These are phyloP conservation scores for Ophiostoma sp. DNA, from an alignment of 2,329 filamentous ascomycete species.

Conservation along the genomic window DNA sequence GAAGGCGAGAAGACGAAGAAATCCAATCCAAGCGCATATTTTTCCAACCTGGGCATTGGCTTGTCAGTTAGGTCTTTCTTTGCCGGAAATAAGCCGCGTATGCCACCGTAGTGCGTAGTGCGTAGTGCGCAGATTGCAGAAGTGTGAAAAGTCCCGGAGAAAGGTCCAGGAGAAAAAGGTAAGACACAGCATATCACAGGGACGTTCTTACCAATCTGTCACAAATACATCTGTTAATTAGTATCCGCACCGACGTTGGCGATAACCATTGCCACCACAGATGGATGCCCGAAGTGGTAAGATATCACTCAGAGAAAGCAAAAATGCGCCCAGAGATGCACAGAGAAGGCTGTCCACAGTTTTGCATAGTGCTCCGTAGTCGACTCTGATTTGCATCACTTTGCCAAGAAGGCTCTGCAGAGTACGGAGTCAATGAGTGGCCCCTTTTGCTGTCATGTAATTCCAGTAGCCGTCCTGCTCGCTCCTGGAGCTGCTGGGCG, in stretches of 20 bases:
- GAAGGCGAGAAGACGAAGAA: too few species aligned
- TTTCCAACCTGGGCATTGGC: too few species aligned
- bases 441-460: not conserved
- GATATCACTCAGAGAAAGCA: not conserved
- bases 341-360: not conserved
- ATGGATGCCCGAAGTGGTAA: not conserved
- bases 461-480: not conserved
- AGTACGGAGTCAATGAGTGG: not conserved
- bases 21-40: too few species aligned
- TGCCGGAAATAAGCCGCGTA: conserved; percentile 21
- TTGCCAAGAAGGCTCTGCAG: not conserved
- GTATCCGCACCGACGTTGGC: not conserved
- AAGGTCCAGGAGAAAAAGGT: not conserved
- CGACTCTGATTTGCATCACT: not conserved
- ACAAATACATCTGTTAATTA: too few species aligned
- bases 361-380: too few species aligned
- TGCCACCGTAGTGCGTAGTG: not conserved
- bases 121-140: not conserved
- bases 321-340: not conserved
- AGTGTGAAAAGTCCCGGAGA: not conserved
- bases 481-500: not conserved
- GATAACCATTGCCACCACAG: not conserved
- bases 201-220: not conserved
- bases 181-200: not conserved
- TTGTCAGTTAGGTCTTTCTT: not conserved